Evolutionary conservation across 2,329 filamentous ascomycete species (phyloP), one percentile per base, ranked within the genome.

Genomic region (Aureobasidium sp.): DNA sequence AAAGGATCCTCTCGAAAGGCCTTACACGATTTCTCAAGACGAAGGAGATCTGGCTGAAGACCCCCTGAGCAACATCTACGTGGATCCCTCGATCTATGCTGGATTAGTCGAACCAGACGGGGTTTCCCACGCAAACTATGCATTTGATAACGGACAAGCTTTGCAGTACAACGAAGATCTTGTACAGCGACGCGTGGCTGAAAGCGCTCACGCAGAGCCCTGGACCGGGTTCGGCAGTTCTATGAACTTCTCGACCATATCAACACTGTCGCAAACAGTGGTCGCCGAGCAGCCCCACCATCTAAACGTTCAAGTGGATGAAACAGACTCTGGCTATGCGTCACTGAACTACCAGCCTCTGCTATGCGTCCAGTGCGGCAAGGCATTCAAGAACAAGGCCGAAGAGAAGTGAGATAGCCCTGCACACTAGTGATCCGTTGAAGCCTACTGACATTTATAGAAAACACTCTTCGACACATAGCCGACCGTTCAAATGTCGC

Each of bases 401-500:
- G 63, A 64, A 36, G 41, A 59, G 36, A 62, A 62, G 47, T 39
- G 6, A 65, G 47, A 45, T 63, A 54, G 2, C 49, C 30, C n/a
- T 36, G 3, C 9, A 34, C 16, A n/a, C 11, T 13, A 37, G 13
- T 15, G 13, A 37, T 13, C 41, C 10, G 30, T 55, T 3, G 13
- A 16, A 5, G 29, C n/a, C 3, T 10, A 25, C 29, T 59, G 5
- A 59, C 36, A 11, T 25, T 32, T 30, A 55, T 53, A 95, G 91
- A 63, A 96, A 95, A 73, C 90, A 95, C 68, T 74, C 79, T 49
- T 79, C 86, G 25, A 85, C 86, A 53, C 90, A 96, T 71, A 78
- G 75, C 1, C 91, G 88, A 66, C 83, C 85, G 0, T 84, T 81
- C 70, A 80, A 75, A 62, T 96, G 91, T 69, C 69, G 79, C 3